phyloP scores from a whole-genome alignment of 2,329 filamentous ascomycete genomes.

The Colletotrichum noveboracense region DNA sequence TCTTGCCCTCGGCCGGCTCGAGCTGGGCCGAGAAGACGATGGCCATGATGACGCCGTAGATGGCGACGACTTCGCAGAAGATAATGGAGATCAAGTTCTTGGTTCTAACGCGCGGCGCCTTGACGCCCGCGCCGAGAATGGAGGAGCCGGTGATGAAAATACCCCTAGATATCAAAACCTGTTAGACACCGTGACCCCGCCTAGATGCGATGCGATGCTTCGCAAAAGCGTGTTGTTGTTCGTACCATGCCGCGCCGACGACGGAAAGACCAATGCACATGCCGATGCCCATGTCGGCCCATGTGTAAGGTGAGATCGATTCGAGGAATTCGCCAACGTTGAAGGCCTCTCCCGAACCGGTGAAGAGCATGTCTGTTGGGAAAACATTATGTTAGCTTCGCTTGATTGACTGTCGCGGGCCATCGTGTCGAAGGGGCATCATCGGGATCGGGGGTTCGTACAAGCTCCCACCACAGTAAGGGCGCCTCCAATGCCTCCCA shows the following conservation, averaged over 20 bases:
- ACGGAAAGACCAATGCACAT: conserved; percentile 97
- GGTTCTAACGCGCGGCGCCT: conserved; percentile 94
- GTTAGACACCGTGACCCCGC: conserved; percentile 10
- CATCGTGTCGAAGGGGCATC: neutral
- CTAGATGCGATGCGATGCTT: neutral
- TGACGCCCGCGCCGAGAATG: conserved; percentile 95
- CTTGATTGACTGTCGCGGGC: neutral
- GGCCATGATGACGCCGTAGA: conserved; percentile 99
- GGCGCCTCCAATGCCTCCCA: conserved; percentile 71
- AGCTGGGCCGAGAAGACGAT: conserved; percentile 97
- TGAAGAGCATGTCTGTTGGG: conserved; percentile 92
- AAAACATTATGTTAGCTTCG: conserved; percentile 7
- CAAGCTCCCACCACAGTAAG: conserved; percentile 78
- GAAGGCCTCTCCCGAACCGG: conserved; percentile 93
- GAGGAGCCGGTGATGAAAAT: conserved; percentile 99
- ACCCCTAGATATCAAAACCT: conserved; percentile 66
- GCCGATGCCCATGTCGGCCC: conserved; percentile 88
- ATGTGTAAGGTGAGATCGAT: conserved; percentile 90
- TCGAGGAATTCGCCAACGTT: conserved; percentile 97
- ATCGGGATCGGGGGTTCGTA: conserved; percentile 53
- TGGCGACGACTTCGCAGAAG: conserved; percentile 99
- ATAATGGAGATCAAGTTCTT: conserved; percentile 99
- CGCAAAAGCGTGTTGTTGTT: neutral
- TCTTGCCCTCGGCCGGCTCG: conserved; percentile 65
- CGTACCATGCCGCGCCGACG: conserved; percentile 95